phyloP scores from a whole-genome alignment of 129 eudicot species.

The Artemisia annua region DNA sequence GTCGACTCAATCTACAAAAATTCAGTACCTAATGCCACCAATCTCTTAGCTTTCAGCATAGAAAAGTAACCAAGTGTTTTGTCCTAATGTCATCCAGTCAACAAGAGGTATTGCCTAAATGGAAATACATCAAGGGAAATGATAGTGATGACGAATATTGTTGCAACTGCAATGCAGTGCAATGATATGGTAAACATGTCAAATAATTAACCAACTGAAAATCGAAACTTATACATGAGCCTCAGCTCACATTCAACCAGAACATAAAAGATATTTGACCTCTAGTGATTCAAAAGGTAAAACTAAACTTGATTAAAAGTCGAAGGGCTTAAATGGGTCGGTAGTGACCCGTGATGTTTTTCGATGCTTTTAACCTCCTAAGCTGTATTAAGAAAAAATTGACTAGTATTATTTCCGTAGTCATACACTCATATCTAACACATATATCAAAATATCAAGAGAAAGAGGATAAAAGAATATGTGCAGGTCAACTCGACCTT shows the following conservation, averaged over 20 bases:
- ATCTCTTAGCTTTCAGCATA: slow-evolving; percentile 90
- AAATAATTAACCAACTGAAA: too few species aligned
- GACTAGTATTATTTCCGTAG: too few species aligned
- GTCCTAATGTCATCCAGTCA: slow-evolving; percentile 84
- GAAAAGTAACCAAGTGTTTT: slow-evolving; percentile 63
- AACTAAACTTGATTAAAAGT: too few species aligned
- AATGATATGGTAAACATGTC: neutral
- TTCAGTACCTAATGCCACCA: slow-evolving; percentile 98
- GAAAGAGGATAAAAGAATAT: too few species aligned
- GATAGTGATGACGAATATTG: neutral
- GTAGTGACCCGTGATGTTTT: too few species aligned
- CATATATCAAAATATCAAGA: too few species aligned
- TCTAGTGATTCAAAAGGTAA: neutral
- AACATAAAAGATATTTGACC: neutral
- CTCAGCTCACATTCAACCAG: neutral
- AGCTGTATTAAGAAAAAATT: too few species aligned
- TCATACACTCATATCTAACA: too few species aligned
- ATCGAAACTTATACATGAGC: neutral
- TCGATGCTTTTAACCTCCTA: too few species aligned
- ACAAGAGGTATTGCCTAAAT: slow-evolving; percentile 88
- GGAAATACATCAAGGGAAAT: neutral
- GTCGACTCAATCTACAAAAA: neutral
- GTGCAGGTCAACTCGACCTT: too few species aligned
- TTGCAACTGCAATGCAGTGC: neutral
- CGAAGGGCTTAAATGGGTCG: too few species aligned